Base-by-base conservation (phyloP, 805 yeast species). In the Priceomyces carsonii region DNA sequence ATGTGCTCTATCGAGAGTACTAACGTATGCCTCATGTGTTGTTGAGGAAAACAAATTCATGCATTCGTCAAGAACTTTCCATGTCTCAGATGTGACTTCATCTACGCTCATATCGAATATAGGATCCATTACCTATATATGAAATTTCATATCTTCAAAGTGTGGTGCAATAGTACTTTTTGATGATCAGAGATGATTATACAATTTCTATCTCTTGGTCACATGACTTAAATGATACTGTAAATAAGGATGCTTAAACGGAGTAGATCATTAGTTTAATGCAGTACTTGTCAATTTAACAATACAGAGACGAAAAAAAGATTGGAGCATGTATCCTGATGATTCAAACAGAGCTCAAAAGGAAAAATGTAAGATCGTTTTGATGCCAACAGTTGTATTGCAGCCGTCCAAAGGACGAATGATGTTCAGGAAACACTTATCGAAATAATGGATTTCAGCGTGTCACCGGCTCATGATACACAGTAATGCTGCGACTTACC, bases 311-410 rank as follows among this genome's bases (percentile, higher is more conserved):
- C n/a, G n/a, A n/a, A n/a, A n/a, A n/a, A n/a, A n/a, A n/a, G n/a
- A 24, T 24, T 24, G 7, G 9, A 15, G 15, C 14, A 10, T 10
- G 14, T 13, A 26, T 19, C 7, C 29, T n/a, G 23, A 53, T 39
- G 8, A 35, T 8, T 33, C 47, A 2, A 62, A 61, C 42, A 36
- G 52, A 19, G 77, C 73, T 48, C 79, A 75, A 58, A n/a, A n/a
- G n/a, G n/a, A n/a, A n/a, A n/a, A n/a, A n/a, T n/a, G 99, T 96
- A 93, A 47, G 96, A 91, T 2, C 77, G 84, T 50, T 87, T 89
- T 51, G 95, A 88, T 53, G 78, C 80, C 45, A 76, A 84, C 40
- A 73, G 89, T 33, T 85, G 97, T 54, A 86, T 91, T 24, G 91
- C 95, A 14, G 98, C 99, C 0, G 93, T 90, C 7, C 95, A 88